Base-by-base conservation (phyloP, 2,329 filamentous ascomycete species). In the Claviceps africana region DNA sequence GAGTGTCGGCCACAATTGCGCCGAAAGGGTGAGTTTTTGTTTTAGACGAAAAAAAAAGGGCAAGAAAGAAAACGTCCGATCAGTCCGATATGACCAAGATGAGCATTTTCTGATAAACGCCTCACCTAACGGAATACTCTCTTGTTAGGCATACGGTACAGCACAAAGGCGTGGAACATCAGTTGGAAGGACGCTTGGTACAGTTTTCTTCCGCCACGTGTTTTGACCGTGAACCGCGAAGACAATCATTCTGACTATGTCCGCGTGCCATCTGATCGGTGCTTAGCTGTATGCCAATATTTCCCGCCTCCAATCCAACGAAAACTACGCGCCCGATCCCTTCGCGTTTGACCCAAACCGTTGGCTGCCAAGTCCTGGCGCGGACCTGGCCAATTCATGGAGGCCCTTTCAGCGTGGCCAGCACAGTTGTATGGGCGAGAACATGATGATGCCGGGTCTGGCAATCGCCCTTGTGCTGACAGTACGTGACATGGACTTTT, bases 401-500 rank as follows among this genome's bases (percentile, higher is more conserved):
- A 43, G 49, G 4, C 49, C 30, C 3, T 51, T 51, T 46, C 49
- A 39, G 42, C 40, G 49, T 15, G 49, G 49, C 19, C 49, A 51
- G 42, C 49, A 51, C 42, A 46, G 49, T 11, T 51, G 49, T 15
- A 51, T 51, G 49, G 49, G 49, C 15, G 49, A 51, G 49, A 51
- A 51, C 40, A 45, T 51, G 40, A 51, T 51, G 30, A 51, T 51
- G 49, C 49, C 49, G 30, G 49, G 40, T 2, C 13, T 51, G 21
- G 49, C 46, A 8, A 47, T 25, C 6, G 50, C 50, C 11, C 22
- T 51, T 17, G 21, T 51, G 21, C 42, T 47, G 22, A 51, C 43
- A 4, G 43, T 47, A 11, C 33, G 43, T 7, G 50, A 51, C 8
- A 31, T 51, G 7, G 43, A 47, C 13, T 30, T 47, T 4, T 46